These are phyloP conservation scores for Fusarium hainanense DNA, from an alignment of 2,329 filamentous ascomycete genomes.

Conservation along the genomic window DNA sequence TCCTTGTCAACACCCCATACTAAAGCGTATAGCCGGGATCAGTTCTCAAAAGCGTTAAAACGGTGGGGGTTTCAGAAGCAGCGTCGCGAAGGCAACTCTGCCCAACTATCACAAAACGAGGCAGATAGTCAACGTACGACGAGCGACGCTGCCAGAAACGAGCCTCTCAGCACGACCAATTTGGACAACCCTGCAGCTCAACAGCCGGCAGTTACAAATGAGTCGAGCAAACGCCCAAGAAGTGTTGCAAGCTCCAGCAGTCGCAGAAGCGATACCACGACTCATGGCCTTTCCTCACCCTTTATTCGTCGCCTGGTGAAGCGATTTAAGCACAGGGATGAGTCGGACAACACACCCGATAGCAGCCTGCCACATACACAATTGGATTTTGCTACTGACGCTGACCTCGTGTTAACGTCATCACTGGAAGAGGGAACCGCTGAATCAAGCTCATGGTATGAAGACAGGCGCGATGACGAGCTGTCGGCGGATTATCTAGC, in stretches of 20 bases:
- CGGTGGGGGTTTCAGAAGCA: slow-evolving; percentile 11
- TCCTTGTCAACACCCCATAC: not conserved
- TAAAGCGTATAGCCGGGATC: not conserved
- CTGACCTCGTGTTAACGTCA: not conserved
- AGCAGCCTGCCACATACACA: accelerated
- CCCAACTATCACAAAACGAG: no score
- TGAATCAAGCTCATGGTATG: no score
- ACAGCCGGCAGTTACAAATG: not conserved
- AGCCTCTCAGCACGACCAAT: accelerated
- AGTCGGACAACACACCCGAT: not conserved
- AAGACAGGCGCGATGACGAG: not conserved
- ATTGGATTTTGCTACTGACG: not conserved
- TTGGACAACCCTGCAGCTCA: not conserved
- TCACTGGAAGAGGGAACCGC: no score
- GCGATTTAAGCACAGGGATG: not conserved
- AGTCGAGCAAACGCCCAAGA: not conserved
- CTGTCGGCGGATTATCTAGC: not conserved
- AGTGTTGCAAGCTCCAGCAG: not conserved
- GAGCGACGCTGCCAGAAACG: not conserved
- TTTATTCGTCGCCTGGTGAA: not conserved
- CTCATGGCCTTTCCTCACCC: not conserved
- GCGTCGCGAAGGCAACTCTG: not conserved
- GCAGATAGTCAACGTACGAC: not conserved
- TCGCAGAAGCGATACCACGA: not conserved
- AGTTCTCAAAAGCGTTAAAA: slow-evolving; percentile 16